Evolutionary conservation across 1,139 yeast species (phyloP).

Genomic region (Saccharomyces hybrid): DNA sequence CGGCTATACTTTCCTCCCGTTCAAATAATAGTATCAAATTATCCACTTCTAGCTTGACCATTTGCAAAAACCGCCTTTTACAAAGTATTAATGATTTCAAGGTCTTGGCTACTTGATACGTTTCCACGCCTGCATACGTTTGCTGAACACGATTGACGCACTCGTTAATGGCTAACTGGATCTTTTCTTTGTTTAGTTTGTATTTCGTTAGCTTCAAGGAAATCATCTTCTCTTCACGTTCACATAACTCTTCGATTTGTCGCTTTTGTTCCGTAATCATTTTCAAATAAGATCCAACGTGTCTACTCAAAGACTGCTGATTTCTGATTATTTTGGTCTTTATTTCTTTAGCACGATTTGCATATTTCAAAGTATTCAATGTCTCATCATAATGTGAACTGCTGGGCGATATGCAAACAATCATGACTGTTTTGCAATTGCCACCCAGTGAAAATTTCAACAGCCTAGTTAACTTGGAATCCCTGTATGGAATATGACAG

Average conservation of each 20-base stretch:
- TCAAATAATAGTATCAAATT: constrained; percentile 19
- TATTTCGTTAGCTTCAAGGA: constrained; percentile 34
- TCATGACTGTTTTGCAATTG: constrained; percentile 90
- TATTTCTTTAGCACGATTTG: constrained; percentile 84
- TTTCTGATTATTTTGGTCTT: constrained; percentile 74
- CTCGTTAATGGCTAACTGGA: constrained; percentile 37
- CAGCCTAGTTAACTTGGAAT: constrained; percentile 78
- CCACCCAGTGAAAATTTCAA: constrained; percentile 88
- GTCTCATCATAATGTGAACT: constrained; percentile 87
- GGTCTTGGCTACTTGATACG: constrained; percentile 42
- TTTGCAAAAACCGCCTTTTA: constrained; percentile 46
- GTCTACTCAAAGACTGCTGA: constrained; percentile 70
- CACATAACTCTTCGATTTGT: constrained; percentile 64
- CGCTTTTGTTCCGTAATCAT: constrained; percentile 78
- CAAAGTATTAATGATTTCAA: constrained; percentile 40
- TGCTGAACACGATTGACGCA: constrained; percentile 37
- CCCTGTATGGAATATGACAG: constrained; percentile 82
- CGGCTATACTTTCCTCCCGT: constrained; percentile 3
- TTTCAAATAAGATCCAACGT: constrained; percentile 79
- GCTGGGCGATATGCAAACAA: constrained; percentile 86
- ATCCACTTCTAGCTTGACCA: constrained; percentile 38
- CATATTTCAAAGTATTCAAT: constrained; percentile 79
- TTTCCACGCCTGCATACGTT: constrained; percentile 38
- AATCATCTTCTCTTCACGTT: constrained; percentile 43
- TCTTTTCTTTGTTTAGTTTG: constrained; percentile 32